Percentiles rank a stretch among this genome's conserved stretches.
Conservation (phyloP, 768 basidiomycete genomes). For the Porphyrellus cyaneotinctus region DNA sequence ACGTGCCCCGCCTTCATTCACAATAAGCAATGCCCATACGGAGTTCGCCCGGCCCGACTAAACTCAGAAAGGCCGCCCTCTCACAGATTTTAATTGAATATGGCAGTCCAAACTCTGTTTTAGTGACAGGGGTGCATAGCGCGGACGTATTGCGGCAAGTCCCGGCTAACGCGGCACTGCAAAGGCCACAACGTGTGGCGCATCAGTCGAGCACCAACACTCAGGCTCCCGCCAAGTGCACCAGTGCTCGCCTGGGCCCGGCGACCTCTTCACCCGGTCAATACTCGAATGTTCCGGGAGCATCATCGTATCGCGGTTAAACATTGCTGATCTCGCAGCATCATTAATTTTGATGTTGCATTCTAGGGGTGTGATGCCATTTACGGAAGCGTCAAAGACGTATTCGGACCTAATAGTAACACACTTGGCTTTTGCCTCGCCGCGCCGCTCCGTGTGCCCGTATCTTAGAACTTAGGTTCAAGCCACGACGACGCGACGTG, state of each 20-base stretch:
- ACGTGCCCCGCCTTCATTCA: conserved; percentile 11
- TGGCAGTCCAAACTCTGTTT: not conserved
- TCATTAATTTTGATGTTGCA: not conserved
- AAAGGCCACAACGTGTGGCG: conserved; percentile 4
- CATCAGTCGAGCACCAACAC: not conserved
- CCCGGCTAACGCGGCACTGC: conserved; percentile 9
- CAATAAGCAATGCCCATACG: conserved; percentile 9
- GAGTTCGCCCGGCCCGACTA: not conserved
- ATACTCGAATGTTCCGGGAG: not conserved
- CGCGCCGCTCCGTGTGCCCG: too few relatives aligned
- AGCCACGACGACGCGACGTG: conserved; percentile 1
- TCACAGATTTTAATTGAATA: not conserved
- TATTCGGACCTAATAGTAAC: too few relatives aligned
- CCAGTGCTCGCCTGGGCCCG: not conserved
- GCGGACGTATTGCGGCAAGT: not conserved
- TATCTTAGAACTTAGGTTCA: not conserved
- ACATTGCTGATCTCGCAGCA: not conserved
- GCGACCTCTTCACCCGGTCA: not conserved
- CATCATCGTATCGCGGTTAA: too few relatives aligned
- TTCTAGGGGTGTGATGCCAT: not conserved
- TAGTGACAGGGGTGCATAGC: not conserved
- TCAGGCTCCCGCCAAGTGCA: too few relatives aligned
- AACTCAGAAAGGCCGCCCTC: not conserved
- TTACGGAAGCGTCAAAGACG: conserved; percentile 6
- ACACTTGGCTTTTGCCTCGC: too few relatives aligned